Percentiles rank a stretch among this genome's conserved stretches.
Conservation (phyloP, 2,329 filamentous ascomycete species). For the Tolypocladium capitatum region DNA sequence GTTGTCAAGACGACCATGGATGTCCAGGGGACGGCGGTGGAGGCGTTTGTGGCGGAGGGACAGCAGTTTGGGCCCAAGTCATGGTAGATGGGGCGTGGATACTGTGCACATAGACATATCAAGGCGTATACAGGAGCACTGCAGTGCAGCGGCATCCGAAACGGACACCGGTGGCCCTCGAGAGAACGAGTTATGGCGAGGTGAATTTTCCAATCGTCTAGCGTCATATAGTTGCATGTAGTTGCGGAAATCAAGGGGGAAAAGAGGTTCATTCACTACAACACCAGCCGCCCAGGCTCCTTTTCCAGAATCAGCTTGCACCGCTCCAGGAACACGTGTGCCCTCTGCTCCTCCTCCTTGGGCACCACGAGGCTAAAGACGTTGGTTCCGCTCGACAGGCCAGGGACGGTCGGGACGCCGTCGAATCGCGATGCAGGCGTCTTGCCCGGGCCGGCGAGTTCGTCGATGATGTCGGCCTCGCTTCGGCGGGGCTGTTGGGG, state of each 20-base stretch:
- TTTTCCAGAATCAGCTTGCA: conserved; percentile 73
- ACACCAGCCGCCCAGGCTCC: conserved; percentile 62
- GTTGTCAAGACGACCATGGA: conserved; percentile 50
- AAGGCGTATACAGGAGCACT: background rate
- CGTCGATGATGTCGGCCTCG: conserved; percentile 64
- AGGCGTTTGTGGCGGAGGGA: conserved; percentile 35
- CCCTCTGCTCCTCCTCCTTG: conserved; percentile 68
- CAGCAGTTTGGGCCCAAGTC: conserved; percentile 46
- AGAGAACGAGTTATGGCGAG: background rate
- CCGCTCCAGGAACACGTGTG: conserved; percentile 68
- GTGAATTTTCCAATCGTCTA: conserved; percentile 3
- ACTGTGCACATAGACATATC: background rate
- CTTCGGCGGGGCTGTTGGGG: conserved; percentile 17
- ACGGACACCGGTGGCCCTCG: background rate
- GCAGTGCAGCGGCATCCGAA: background rate
- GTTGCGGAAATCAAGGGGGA: conserved; percentile 13
- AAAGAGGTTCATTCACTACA: conserved; percentile 25
- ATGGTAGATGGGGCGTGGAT: conserved; percentile 25
- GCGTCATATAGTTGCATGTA: conserved; percentile 17
- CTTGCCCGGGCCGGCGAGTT: conserved; percentile 41
- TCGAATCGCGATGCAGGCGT: conserved; percentile 11
- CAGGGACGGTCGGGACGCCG: conserved; percentile 23
- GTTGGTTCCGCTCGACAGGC: conserved; percentile 48
- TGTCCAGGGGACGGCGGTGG: conserved; percentile 43
- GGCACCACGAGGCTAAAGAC: conserved; percentile 73